Conservation (phyloP, 441 rosid genomes). For the Jatropha multifida region DNA sequence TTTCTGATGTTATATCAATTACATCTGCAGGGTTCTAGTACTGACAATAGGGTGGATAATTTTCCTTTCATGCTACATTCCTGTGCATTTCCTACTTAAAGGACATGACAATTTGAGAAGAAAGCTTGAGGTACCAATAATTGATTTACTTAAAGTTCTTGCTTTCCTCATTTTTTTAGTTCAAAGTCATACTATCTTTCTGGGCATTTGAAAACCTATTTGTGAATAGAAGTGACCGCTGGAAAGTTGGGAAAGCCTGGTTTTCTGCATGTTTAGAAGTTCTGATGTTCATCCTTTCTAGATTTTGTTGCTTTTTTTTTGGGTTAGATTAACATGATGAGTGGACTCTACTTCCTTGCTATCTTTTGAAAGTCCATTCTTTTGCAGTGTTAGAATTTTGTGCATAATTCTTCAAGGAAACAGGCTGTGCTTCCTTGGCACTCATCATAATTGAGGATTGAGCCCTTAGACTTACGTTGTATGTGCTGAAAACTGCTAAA, state of each 20-base stretch:
- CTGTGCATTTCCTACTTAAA: slow-evolving; percentile 70
- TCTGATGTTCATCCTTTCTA: not conserved
- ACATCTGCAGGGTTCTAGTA: slow-evolving; percentile 61
- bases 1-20: slow-evolving; percentile 17
- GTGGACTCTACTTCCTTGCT: not conserved
- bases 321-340: not conserved
- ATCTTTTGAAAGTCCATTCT: not conserved
- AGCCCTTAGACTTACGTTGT: not conserved
- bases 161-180: not conserved
- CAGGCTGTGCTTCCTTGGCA: not conserved
- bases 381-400: not conserved
- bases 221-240: not conserved
- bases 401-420: not conserved
- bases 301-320: not conserved
- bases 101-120: slow-evolving; percentile 77
- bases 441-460: not conserved
- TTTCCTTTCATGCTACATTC: slow-evolving; percentile 75
- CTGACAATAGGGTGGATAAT: slow-evolving; percentile 87
- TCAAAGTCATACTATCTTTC: not conserved
- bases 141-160: slow-evolving; percentile 5
- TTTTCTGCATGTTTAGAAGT: not conserved
- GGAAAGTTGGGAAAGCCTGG: not conserved
- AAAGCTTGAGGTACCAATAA: slow-evolving; percentile 63
- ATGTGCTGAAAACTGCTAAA: not conserved
- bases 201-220: not conserved